Evolutionary conservation across 2,329 filamentous ascomycete genomes (phyloP), one percentile per base, ranked within the genome.

Genomic region (Clarireedia monteithiana): DNA sequence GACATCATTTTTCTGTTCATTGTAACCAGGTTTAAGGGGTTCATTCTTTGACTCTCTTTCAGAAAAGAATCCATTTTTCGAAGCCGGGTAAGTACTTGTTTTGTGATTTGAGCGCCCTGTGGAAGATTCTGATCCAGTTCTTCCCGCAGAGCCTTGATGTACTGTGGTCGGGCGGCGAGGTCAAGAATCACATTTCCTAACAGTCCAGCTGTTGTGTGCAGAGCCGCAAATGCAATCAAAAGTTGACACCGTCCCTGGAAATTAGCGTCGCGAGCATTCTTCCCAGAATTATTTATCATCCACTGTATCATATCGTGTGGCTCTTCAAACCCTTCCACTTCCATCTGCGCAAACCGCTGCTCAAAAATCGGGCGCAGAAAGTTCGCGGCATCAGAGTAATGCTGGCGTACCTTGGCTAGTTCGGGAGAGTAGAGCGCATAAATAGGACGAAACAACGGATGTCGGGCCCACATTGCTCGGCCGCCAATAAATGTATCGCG

Each of bases 161-260:
- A 71, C 15, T 81, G 74, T 0, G 78, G 78, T n/a, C 70, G 61
- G 5, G 74, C 71, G 0, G 75, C 75, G 9, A 84, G 65, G 50
- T 78, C 75, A 62, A 78, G 81, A 47, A 84, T 45, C 39, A 30
- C 49, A 17, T 51, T 45, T 15, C 49, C 49, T 23, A 51, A 6
- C 15, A 51, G 4, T 10, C 49, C 49, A 2, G 49, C 44, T 12
- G 49, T 51, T 15, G 49, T 51, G 7, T 51, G 49, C 1, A 51
- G 17, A 2, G 49, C 49, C 34, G 39, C 49, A 9, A 51, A 51
- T 45, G 49, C 49, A 17, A 38, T 45, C 20, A 51, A 24, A 5
- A 51, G 49, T 45, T 51, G 49, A 20, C 49, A 51, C n/a, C 49
- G 49, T 42, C 40, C 50, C 44, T 53, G 50, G 12, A 47, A 48